phyloP scores from a whole-genome alignment of 2,329 filamentous ascomycete species.

The Trichoderma guizhouense region DNA sequence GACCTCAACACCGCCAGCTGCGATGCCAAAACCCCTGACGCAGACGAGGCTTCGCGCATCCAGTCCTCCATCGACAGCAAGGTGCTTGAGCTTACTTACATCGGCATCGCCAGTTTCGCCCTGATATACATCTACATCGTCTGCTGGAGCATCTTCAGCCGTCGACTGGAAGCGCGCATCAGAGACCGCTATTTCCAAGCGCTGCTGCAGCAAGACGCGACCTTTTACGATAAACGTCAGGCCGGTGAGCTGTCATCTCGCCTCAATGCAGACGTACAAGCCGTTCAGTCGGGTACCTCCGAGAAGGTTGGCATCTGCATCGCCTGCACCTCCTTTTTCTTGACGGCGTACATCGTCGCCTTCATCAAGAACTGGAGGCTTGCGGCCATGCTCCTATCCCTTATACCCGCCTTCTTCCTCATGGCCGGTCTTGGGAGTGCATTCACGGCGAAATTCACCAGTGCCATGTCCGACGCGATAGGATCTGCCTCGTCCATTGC shows the following conservation, averaged over 20 bases:
- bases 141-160: slow-evolving; percentile 62
- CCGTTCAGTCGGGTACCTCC: slow-evolving; percentile 64
- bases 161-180: slow-evolving; percentile 60
- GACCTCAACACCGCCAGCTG: slow-evolving; percentile 58
- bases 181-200: slow-evolving; percentile 58
- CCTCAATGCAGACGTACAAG: slow-evolving; percentile 63
- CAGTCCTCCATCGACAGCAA: slow-evolving; percentile 51
- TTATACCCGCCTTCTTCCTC: slow-evolving; percentile 60
- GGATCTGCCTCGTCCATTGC: slow-evolving; percentile 60
- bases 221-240: slow-evolving; percentile 61
- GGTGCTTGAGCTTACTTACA: slow-evolving; percentile 59
- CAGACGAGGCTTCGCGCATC: slow-evolving; percentile 30
- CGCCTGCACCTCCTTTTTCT: slow-evolving; percentile 60
- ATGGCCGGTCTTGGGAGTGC: slow-evolving; percentile 55
- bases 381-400: slow-evolving; percentile 60
- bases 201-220: slow-evolving; percentile 58
- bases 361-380: slow-evolving; percentile 62
- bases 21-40: slow-evolving; percentile 26
- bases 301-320: slow-evolving; percentile 69
- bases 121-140: slow-evolving; percentile 62
- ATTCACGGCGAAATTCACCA: slow-evolving; percentile 51
- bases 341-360: slow-evolving; percentile 64
- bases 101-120: slow-evolving; percentile 60
- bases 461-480: slow-evolving; percentile 49
- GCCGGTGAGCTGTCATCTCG: slow-evolving; percentile 62